These are phyloP conservation scores for Toxoplasma gondii DNA, from an alignment of 169 alveolate species.

Conservation along the genomic window DNA sequence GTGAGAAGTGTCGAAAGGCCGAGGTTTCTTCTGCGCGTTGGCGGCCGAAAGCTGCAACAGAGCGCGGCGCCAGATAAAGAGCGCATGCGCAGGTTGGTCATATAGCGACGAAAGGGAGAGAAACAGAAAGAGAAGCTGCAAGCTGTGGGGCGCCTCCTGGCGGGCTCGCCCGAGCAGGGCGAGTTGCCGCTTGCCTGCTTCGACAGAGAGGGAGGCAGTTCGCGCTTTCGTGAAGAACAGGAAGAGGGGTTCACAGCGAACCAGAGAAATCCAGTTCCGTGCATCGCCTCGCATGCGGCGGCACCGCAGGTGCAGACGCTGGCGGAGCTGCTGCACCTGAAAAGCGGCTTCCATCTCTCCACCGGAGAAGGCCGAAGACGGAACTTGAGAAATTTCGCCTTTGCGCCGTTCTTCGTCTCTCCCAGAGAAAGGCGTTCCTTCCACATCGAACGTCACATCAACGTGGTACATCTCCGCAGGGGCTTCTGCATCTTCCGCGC, in stretches of 20 bases:
- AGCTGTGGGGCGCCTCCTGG: background rate
- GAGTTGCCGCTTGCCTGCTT: background rate
- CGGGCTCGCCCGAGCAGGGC: background rate
- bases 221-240: background rate
- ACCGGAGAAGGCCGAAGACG: background rate
- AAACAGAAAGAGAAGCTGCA: background rate
- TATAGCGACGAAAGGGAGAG: background rate
- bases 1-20: background rate
- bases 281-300: background rate
- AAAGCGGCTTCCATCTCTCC: background rate
- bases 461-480: background rate
- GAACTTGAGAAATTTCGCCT: background rate
- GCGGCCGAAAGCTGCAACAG: background rate
- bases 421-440: background rate
- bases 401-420: background rate
- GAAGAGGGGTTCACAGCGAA: background rate
- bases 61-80: background rate
- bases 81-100: background rate
- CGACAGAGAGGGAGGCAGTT: background rate
- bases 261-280: background rate
- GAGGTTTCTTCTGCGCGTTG: background rate
- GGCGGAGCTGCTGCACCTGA: background rate
- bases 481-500: background rate
- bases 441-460: background rate
- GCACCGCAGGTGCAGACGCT: background rate